phyloP scores from a whole-genome alignment of 2,329 filamentous ascomycete genomes.

The Fusarium buharicum region DNA sequence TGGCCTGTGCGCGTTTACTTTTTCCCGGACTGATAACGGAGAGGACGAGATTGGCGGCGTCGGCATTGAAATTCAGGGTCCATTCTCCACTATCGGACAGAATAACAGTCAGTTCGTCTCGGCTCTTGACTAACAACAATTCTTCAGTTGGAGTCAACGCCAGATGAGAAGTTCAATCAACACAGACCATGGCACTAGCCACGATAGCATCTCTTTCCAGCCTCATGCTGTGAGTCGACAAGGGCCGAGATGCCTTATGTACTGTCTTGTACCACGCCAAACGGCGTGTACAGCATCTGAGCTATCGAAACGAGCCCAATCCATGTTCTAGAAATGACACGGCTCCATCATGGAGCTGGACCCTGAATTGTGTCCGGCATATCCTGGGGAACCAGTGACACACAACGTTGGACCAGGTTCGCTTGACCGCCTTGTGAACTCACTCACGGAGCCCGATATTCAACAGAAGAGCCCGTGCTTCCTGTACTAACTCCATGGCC shows the following conservation, averaged over 20 bases:
- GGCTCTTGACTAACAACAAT: conserved; percentile 13
- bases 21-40: conserved; percentile 23
- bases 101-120: conserved; percentile 5
- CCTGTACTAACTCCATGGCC: not conserved
- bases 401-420: conserved; percentile 1
- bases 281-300: conserved; percentile 6
- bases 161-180: not conserved
- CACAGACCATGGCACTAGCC: conserved; percentile 28
- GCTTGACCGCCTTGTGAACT: conserved; percentile 7
- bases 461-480: conserved; percentile 25
- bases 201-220: conserved; percentile 11
- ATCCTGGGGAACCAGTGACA: conserved; percentile 21
- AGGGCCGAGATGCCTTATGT: conserved; percentile 20
- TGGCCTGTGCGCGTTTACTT: conserved; percentile 39
- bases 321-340: conserved; percentile 26
- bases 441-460: conserved; percentile 4
- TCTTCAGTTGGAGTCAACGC: conserved; percentile 2
- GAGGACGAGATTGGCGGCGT: conserved; percentile 6
- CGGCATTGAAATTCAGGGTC: conserved; percentile 28
- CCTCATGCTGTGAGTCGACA: conserved; percentile 14
- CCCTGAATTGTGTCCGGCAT: conserved; percentile 26
- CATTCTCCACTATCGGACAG: conserved; percentile 22
- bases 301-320: conserved; percentile 10
- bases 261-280: conserved; percentile 32
- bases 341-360: conserved; percentile 11